Percentiles rank a stretch among this genome's conserved stretches.
Evolutionary conservation across 169 alveolate species (phyloP).

Genomic region (Plasmodium sp.): DNA sequence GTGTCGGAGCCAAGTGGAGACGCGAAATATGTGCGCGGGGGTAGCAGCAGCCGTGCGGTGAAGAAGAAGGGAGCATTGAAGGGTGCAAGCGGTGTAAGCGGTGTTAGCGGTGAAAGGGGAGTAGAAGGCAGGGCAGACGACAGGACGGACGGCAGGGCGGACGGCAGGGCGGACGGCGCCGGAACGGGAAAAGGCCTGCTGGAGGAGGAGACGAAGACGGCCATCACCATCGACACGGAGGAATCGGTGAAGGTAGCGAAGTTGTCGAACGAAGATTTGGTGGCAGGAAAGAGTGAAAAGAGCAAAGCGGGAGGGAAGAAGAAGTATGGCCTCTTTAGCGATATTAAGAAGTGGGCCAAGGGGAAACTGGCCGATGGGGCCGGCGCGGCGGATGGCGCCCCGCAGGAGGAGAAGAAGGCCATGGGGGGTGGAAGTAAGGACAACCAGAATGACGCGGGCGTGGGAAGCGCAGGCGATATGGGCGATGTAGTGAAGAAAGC

Average conservation of each 20-base stretch:
- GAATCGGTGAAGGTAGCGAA: neutral
- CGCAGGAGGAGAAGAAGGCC: neutral
- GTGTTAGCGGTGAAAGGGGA: neutral
- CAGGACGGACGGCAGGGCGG: too few relatives aligned
- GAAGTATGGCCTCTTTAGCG: neutral
- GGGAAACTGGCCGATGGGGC: neutral
- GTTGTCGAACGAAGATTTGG: neutral
- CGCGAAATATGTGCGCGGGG: neutral
- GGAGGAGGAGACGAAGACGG: neutral
- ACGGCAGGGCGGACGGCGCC: too few relatives aligned
- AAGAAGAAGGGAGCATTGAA: neutral
- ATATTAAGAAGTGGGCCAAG: slow-evolving; percentile 8
- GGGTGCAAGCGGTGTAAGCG: neutral
- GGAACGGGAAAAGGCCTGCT: neutral
- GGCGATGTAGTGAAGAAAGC: neutral
- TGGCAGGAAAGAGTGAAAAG: neutral
- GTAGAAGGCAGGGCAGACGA: neutral
- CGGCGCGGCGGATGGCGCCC: neutral
- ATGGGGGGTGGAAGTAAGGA: neutral
- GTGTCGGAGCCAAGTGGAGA: neutral
- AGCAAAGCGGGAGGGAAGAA: neutral
- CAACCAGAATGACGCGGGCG: neutral
- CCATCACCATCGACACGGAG: neutral
- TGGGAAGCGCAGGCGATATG: neutral
- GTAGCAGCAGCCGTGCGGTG: neutral